phyloP scores from a whole-genome alignment of 1,139 yeast species.

The Lodderomyces oxycetoniae region DNA sequence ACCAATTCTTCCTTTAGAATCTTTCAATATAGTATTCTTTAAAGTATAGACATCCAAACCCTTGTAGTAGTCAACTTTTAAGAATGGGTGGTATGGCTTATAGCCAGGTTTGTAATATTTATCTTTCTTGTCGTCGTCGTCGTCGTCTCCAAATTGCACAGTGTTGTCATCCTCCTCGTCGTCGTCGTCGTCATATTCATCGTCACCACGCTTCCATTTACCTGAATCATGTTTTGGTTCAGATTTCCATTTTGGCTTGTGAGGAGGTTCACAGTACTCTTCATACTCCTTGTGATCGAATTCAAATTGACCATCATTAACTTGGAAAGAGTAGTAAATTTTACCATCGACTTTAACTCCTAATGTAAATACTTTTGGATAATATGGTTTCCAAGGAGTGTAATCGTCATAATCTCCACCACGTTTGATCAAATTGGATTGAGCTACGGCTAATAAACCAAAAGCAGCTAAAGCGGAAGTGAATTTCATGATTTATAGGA shows the following conservation, averaged over 20 bases:
- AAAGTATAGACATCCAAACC: slow-evolving; percentile 33
- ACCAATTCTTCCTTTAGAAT: slow-evolving; percentile 34
- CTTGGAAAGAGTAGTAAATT: slow-evolving; percentile 5
- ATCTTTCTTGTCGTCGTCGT: slow-evolving; percentile 1
- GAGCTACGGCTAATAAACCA: slow-evolving; percentile 1
- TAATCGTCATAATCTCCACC: slow-evolving; percentile 3
- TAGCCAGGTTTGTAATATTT: not conserved
- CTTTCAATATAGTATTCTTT: slow-evolving; percentile 39
- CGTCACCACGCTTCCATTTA: slow-evolving; percentile 5
- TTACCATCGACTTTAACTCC: slow-evolving; percentile 8
- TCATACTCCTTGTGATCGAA: slow-evolving; percentile 1
- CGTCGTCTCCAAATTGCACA: not conserved
- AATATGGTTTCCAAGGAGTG: not conserved
- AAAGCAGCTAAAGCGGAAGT: slow-evolving; percentile 2
- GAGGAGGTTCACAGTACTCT: not conserved
- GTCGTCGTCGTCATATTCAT: slow-evolving; percentile 1
- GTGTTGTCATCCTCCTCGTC: not conserved
- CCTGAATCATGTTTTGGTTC: not conserved
- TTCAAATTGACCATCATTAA: slow-evolving; percentile 9
- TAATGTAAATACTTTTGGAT: slow-evolving; percentile 7
- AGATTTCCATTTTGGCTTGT: slow-evolving; percentile 1
- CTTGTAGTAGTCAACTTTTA: slow-evolving; percentile 1
- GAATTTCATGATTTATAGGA: slow-evolving; percentile 3
- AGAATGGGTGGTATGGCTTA: slow-evolving; percentile 1
- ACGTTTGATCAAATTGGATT: slow-evolving; percentile 2